Evolutionary conservation across 257 asterid species (phyloP).

Genomic region (Solanum ossicruentum): DNA sequence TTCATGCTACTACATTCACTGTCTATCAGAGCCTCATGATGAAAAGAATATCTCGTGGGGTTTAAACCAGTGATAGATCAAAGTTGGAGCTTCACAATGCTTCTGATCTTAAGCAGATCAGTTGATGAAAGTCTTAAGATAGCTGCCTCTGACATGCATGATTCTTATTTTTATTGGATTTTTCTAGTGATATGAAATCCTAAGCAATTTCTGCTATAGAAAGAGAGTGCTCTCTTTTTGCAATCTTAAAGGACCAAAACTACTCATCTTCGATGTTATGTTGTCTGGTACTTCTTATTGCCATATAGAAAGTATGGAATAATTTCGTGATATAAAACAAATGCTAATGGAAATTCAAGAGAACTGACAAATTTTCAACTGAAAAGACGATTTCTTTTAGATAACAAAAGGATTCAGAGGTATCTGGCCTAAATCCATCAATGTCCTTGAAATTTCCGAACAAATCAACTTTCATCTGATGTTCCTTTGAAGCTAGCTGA

Average conservation of each 20-base stretch:
- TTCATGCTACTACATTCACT: neutral
- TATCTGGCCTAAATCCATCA: neutral
- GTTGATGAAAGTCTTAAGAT: neutral
- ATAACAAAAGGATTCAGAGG: neutral
- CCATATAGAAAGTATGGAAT: too few species aligned
- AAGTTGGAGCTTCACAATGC: slow-evolving; percentile 5
- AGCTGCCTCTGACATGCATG: neutral
- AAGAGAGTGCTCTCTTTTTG: neutral
- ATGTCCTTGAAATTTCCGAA: neutral
- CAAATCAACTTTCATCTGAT: neutral
- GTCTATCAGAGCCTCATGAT: slow-evolving; percentile 15
- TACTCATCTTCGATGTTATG: neutral
- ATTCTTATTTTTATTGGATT: neutral
- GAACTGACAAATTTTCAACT: neutral
- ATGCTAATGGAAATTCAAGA: neutral
- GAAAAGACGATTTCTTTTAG: neutral
- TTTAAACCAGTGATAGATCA: slow-evolving; percentile 21
- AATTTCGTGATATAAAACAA: neutral
- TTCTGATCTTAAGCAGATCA: slow-evolving; percentile 8
- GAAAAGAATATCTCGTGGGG: slow-evolving; percentile 15
- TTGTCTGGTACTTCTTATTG: neutral
- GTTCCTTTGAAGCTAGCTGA: neutral
- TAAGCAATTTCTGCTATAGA: neutral
- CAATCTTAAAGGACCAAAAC: neutral
- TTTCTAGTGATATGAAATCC: neutral